Base-by-base conservation (phyloP, 352 stramenopile species). In the Peronosclerospora sorghi region DNA sequence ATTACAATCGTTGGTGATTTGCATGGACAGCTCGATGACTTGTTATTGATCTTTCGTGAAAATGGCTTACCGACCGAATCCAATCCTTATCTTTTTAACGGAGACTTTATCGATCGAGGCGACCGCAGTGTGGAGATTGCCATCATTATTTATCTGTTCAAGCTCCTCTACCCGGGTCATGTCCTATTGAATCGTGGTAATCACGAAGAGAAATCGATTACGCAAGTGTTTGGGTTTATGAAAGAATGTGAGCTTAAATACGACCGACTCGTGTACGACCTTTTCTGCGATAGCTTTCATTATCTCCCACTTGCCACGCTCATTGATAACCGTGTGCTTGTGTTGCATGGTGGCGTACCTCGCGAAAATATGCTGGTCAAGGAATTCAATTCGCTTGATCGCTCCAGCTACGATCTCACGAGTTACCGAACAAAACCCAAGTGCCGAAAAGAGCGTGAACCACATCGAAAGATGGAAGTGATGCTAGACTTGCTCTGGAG, bases 1-100 rank as follows among this genome's bases (percentile, higher is more conserved):
- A 65, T 88, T 12, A 92, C 79, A 2, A 56, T 91, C 39, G 64
- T 91, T 39, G 79, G 79, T 20, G 83, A 95, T 54, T 48, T 93
- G 28, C 80, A 93, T 44, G 83, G 83, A 18, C 83, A 95, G 40
- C 50, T 95, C 13, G 75, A 93, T 38, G 81, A 93, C 41, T 41
- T 95, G 32, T 38, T 92, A 29, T 39, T 91, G 21, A 91, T 95
- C 35, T 65, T 94, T 17, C 63, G 74, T 6, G 72, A 93, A 45
- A 95, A 95, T 41, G 83, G 83, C 0, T 19, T 87, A 8, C 81
- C 81, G 1, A 81, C 68, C 0, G 57, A 73, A 8, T 63, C 56
- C 4, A 94, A 94, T 41, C 75, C 76, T 35, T 94, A 94, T 54
- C 15, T 94, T 29, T 92, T 94, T 41, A 94, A 91, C 38, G 81